These are phyloP conservation scores for Trichocomaceae sp. DNA, from an alignment of 2,329 filamentous ascomycete species.

Conservation along the genomic window DNA sequence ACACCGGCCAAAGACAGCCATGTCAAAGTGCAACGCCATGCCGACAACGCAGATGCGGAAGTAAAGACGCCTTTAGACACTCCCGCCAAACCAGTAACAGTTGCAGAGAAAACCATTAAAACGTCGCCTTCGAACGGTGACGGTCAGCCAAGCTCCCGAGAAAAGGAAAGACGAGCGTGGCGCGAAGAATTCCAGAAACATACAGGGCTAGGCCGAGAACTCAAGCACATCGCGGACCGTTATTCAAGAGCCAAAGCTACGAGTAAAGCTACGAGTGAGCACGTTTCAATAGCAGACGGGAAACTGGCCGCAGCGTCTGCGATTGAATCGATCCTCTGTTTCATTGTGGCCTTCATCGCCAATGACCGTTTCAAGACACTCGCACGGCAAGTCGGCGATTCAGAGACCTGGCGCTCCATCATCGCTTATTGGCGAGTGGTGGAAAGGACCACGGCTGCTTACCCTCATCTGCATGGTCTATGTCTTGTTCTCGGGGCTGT, in stretches of 20 bases:
- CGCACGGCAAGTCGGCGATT: slow-evolving; percentile 33
- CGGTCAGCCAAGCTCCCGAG: slow-evolving; percentile 19
- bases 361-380: slow-evolving; percentile 35
- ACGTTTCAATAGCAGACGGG: slow-evolving; percentile 24
- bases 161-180: slow-evolving; percentile 37
- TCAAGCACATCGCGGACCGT: slow-evolving; percentile 41
- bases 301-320: slow-evolving; percentile 35
- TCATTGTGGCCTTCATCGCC: slow-evolving; percentile 42
- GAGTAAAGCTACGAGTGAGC: slow-evolving; percentile 19
- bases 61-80: slow-evolving; percentile 32
- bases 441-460: slow-evolving; percentile 31
- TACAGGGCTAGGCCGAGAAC: slow-evolving; percentile 36
- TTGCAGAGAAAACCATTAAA: slow-evolving; percentile 21
- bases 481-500: slow-evolving; percentile 42
- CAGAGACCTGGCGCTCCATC: slow-evolving; percentile 42
- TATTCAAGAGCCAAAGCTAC: slow-evolving; percentile 25
- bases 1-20: slow-evolving; percentile 41
- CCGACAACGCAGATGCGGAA: slow-evolving; percentile 36
- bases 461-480: slow-evolving; percentile 39
- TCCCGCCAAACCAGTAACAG: slow-evolving; percentile 23
- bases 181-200: slow-evolving; percentile 39
- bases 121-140: slow-evolving; percentile 25
- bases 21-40: slow-evolving; percentile 31
- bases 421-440: slow-evolving; percentile 44
- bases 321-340: slow-evolving; percentile 43